Evolutionary conservation across 202 grass and related monocot species (phyloP).

Genomic region (Saccharum hybrid): DNA sequence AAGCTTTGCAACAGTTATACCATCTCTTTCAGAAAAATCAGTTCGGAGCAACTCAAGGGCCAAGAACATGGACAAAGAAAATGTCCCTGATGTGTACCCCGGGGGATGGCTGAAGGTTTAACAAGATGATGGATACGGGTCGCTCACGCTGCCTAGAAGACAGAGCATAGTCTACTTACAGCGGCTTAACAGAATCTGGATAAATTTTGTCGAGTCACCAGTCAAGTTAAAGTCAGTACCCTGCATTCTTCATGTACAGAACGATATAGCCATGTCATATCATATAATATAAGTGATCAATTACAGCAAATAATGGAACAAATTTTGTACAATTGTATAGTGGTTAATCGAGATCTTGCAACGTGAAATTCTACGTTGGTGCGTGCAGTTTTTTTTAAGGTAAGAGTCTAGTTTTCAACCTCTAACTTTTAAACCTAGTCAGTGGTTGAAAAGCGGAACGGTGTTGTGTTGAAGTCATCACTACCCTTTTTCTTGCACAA

Average conservation of each 20-base stretch:
- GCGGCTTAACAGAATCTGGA: background rate
- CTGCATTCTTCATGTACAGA: slow-evolving; percentile 32
- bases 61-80: slow-evolving; percentile 41
- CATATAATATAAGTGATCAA: slow-evolving; percentile 2
- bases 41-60: slow-evolving; percentile 25
- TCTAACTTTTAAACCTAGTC: background rate
- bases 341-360: background rate
- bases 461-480: background rate
- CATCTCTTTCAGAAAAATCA: slow-evolving; percentile 48
- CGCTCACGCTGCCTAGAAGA: background rate
- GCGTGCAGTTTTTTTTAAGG: too few species aligned
- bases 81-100: slow-evolving; percentile 44
- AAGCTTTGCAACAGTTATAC: slow-evolving; percentile 44
- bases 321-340: background rate
- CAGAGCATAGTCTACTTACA: slow-evolving; percentile 7
- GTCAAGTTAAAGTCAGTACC: slow-evolving; percentile 11
- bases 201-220: slow-evolving; percentile 20
- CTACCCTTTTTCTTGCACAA: background rate
- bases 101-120: slow-evolving; percentile 60
- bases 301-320: background rate
- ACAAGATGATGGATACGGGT: background rate
- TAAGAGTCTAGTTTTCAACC: background rate
- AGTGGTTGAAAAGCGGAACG: background rate
- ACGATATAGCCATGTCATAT: background rate
- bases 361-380: too few species aligned